These are phyloP conservation scores for Macrolepiota albuminosa DNA, from an alignment of 768 basidiomycete genomes.

Conservation along the genomic window DNA sequence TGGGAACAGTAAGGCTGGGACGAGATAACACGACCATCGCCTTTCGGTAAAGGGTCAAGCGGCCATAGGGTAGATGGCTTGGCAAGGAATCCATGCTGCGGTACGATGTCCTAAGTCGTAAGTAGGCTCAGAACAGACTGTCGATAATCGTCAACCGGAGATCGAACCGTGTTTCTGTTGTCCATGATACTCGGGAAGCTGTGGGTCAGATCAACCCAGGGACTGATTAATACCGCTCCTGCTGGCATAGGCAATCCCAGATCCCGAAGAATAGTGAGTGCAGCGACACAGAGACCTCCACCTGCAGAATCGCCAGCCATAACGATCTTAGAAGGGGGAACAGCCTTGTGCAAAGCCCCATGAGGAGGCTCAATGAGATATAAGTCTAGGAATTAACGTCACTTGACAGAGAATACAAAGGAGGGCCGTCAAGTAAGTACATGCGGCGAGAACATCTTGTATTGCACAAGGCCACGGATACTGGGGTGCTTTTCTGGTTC, in stretches of 20 bases:
- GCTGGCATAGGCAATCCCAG: constrained; percentile 65
- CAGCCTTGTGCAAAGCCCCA: background rate
- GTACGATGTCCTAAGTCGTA: constrained; percentile 56
- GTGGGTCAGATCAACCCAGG: constrained; percentile 85
- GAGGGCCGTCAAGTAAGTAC: constrained; percentile 35
- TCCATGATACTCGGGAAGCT: constrained; percentile 72
- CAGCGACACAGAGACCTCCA: background rate
- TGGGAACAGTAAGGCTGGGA: background rate
- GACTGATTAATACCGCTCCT: constrained; percentile 74
- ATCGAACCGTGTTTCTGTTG: background rate
- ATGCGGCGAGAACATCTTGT: constrained; percentile 74
- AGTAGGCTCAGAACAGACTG: background rate
- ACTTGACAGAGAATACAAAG: background rate
- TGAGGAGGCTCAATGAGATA: background rate
- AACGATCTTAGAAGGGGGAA: background rate
- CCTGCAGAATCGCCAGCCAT: background rate
- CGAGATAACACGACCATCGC: constrained; percentile 7
- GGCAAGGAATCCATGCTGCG: constrained; percentile 54
- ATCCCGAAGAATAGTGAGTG: constrained; percentile 56
- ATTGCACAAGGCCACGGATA: constrained; percentile 80
- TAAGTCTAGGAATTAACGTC: background rate
- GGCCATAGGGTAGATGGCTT: constrained; percentile 61
- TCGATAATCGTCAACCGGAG: background rate
- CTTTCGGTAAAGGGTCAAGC: constrained; percentile 31
- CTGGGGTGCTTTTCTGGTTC: constrained; percentile 67